Conservation (phyloP, 805 yeast species). For the Cyberlindnera galapagoensis region DNA sequence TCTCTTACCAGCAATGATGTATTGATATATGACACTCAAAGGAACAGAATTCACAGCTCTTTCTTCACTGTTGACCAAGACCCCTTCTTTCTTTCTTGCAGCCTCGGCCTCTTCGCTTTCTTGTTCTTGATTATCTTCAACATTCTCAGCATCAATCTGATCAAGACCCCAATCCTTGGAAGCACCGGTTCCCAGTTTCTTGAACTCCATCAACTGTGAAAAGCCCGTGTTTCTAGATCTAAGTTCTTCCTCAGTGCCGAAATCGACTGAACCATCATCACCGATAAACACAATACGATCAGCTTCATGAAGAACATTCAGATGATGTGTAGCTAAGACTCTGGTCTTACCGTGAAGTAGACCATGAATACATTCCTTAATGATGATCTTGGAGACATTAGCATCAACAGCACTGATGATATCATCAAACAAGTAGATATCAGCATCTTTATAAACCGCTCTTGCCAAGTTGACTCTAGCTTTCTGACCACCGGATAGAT, state of each 20-base stretch:
- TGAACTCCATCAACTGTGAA: constrained; percentile 40
- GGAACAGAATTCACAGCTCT: constrained; percentile 33
- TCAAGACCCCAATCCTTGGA: neutral
- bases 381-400: constrained; percentile 66
- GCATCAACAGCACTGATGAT: constrained; percentile 66
- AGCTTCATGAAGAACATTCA: constrained; percentile 59
- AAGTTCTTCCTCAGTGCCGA: constrained; percentile 56
- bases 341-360: constrained; percentile 52
- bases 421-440: constrained; percentile 29
- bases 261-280: constrained; percentile 50
- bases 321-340: constrained; percentile 76
- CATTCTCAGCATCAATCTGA: neutral
- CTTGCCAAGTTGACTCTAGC: constrained; percentile 89
- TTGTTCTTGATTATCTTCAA: too few species aligned
- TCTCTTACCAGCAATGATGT: constrained; percentile 36
- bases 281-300: constrained; percentile 61
- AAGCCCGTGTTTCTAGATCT: constrained; percentile 38
- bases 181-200: neutral
- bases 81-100: constrained; percentile 2
- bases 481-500: constrained; percentile 93
- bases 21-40: constrained; percentile 27
- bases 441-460: constrained; percentile 67
- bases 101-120: neutral
- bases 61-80: constrained; percentile 25
- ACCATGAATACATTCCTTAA: constrained; percentile 58